A percentile compares a stretch with the other conserved stretches of the same genome.
These are phyloP conservation scores for Apophysomyces variabilis DNA, from an alignment of 371 early-diverging fungal species.

Conservation along the genomic window DNA sequence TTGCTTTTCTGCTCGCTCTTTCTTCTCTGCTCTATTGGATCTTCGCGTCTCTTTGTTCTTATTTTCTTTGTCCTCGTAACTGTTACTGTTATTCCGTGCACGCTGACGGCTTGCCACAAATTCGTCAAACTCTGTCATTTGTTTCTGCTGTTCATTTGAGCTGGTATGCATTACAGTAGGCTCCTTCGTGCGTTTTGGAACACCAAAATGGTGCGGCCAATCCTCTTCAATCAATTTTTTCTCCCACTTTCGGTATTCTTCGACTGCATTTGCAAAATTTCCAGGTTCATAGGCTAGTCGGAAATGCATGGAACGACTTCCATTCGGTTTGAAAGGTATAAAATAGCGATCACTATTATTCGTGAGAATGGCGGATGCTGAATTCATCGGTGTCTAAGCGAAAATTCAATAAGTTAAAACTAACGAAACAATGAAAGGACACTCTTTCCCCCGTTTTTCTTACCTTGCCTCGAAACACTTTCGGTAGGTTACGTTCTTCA, in stretches of 20 bases:
- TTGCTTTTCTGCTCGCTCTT: conserved; percentile 10
- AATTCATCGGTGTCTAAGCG: conserved; percentile 79
- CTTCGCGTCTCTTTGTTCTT: conserved; percentile 32
- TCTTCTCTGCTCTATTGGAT: conserved; percentile 13
- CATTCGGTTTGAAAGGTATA: conserved; percentile 70
- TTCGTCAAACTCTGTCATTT: conserved; percentile 41
- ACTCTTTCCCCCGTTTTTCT: conserved; percentile 2
- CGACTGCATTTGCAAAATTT: conserved; percentile 72
- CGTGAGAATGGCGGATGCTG: conserved; percentile 80
- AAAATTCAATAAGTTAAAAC: background rate
- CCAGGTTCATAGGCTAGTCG: conserved; percentile 78
- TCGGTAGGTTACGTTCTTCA: conserved; percentile 69
- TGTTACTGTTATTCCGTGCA: background rate
- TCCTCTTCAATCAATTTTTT: conserved; percentile 66
- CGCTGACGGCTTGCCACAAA: conserved; percentile 33
- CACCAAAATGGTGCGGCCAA: conserved; percentile 82
- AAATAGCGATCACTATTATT: conserved; percentile 83
- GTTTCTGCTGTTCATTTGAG: conserved; percentile 13
- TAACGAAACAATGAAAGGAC: background rate
- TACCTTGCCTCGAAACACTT: conserved; percentile 86
- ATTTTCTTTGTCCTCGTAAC: conserved; percentile 36
- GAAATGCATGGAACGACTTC: conserved; percentile 74
- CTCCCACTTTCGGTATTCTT: conserved; percentile 77
- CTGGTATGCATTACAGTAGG: conserved; percentile 20
- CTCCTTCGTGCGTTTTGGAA: conserved; percentile 27